Evolutionary conservation across 2,329 filamentous ascomycete genomes (phyloP), one percentile per base, ranked within the genome.

Genomic region (Neophaeococcomyces mojaviensis): DNA sequence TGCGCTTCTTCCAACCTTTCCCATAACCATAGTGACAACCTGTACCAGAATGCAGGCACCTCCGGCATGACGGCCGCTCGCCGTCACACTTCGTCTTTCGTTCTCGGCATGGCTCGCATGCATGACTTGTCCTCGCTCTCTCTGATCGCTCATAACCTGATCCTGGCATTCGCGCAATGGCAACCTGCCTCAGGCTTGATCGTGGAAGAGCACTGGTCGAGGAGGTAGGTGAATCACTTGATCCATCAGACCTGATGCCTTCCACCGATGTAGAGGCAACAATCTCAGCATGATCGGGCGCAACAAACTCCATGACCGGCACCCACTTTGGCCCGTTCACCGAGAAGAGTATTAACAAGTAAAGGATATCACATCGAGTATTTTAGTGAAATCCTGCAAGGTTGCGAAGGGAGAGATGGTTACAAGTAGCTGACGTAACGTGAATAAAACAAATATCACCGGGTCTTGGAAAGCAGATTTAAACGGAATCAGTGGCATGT

Each of bases 11-110:
- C 55, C 55, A 57, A 8, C 55, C 55, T 42, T 57, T 57, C 8
- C 55, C 55, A 36, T 57, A 57, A 39, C 55, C 55, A 39, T 57
- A 57, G 33, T 54, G 53, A 45, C 55, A 57, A 9, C 40, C 39
- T 10, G 52, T 57, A n/a, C 51, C 53, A 1, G 55, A 55, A 38
- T 57, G 55, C 36, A 55, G 45, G 41, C 55, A 57, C 44, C 55
- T 44, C 26, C 53, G 53, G 40, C 55, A 57, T 9, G 55, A 47
- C 10, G 55, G 55, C 15, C 55, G 47, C 9, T 51, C 53, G 26
- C 55, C 55, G 36, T 57, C 55, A 41, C 55, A 57, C 40, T 57
- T 57, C 7, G 55, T 57, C 41, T 57, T 57, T 19, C 55, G 51
- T 44, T 57, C 55, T 33, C 55, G 51, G 46, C 55, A 57, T 6